These are phyloP conservation scores for Graphilbum fragrans DNA, from an alignment of 2,329 filamentous ascomycete genomes.

Conservation along the genomic window DNA sequence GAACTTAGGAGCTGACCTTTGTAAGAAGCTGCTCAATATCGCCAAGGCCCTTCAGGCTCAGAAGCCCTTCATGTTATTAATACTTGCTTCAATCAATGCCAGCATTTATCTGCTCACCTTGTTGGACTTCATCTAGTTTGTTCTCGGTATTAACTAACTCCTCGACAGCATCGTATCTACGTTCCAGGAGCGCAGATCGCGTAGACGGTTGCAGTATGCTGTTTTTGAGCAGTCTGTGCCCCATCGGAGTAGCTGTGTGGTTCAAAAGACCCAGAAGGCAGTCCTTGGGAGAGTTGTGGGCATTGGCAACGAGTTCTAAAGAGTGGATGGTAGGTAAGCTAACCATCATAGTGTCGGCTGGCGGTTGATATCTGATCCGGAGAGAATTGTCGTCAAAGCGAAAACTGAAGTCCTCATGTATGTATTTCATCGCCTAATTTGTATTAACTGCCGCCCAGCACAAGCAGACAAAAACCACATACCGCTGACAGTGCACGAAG, in stretches of 20 bases:
- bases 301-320: constrained; percentile 81
- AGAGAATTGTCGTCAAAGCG: constrained; percentile 70
- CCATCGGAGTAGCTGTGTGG: constrained; percentile 80
- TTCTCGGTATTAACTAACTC: constrained; percentile 74
- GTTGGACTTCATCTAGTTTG: constrained; percentile 65
- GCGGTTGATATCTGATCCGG: constrained; percentile 74
- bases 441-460: constrained; percentile 7
- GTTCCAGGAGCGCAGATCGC: constrained; percentile 48
- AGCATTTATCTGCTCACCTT: constrained; percentile 38
- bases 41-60: constrained; percentile 46
- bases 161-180: constrained; percentile 70
- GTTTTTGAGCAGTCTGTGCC: constrained; percentile 66
- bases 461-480: constrained; percentile 7
- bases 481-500: constrained; percentile 79
- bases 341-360: constrained; percentile 91
- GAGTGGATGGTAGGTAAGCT: constrained; percentile 79
- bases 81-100: no score
- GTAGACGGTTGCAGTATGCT: constrained; percentile 87
- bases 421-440: constrained; percentile 62
- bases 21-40: constrained; percentile 75
- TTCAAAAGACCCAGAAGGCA: constrained; percentile 80
- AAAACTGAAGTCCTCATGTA: constrained; percentile 56
- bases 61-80: no score
- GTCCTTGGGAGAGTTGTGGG: constrained; percentile 64
- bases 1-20: constrained; percentile 32